Evolutionary conservation across 306 rosid species (phyloP), one percentile per base, ranked within the genome.

Genomic region (Cicer judaicum): DNA sequence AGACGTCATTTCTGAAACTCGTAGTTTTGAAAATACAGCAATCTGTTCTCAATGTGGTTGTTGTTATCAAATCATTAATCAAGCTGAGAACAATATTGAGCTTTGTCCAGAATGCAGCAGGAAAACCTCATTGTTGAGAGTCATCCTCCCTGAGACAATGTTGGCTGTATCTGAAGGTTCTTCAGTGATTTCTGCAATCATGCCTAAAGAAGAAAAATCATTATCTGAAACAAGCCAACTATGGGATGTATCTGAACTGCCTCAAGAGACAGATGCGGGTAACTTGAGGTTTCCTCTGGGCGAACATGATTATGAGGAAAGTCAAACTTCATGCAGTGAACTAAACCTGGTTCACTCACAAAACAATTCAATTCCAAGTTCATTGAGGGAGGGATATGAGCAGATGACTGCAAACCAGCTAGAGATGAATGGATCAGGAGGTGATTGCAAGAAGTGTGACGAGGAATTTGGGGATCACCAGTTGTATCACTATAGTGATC

Each of bases 41-140:
- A 56, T 79, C 60, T 91, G 97, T 85, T 79, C 80, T 54, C 84
- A 78, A 60, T 91, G 97, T 81, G 89, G 89, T 68, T 77, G 82
- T 66, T 72, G 46, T 65, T 89, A 79, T 73, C 73, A 64, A 76
- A 70, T 74, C 34, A 41, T 73, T 53, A 84, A 59, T 77, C 75
- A 55, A 67, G 68, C 52, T 77, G 91, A 86, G 74, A 74, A 55
- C 68, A 70, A 75, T 19, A 34, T 41, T 49, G 64, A 29, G 67
- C 81, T 87, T 78, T 91, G 97, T 77, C 85, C 80, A 67, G 87
- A 86, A 59, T 91, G 97, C 79, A 75, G 81, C 76, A 77, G 78
- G 75, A 78, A 86, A 83, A 85, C 70, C 61, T 60, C 74, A 71
- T 73, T 64, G 60, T 78, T 80, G 74, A 81, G 80, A 46, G 74